Conservation (phyloP, 2,329 filamentous ascomycete species). For the Colletotrichum destructivum region DNA sequence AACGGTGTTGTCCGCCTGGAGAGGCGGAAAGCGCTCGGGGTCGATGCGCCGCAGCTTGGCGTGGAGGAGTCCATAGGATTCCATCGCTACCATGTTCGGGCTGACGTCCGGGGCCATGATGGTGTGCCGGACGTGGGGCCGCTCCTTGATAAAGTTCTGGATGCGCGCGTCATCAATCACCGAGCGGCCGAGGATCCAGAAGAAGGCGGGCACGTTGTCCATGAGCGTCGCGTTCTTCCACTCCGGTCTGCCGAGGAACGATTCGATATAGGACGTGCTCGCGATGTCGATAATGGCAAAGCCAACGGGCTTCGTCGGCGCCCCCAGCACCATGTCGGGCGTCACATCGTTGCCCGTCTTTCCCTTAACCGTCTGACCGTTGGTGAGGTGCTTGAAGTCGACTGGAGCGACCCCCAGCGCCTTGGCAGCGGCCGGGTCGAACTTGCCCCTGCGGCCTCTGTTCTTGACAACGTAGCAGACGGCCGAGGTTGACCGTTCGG, state of each 20-base stretch:
- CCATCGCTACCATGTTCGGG: constrained; percentile 81
- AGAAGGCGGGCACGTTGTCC: constrained; percentile 75
- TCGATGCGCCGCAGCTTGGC: constrained; percentile 82
- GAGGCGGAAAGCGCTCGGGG: constrained; percentile 79
- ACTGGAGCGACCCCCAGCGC: constrained; percentile 73
- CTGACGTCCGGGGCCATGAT: constrained; percentile 82
- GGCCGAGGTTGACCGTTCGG: constrained; percentile 75
- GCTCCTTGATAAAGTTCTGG: constrained; percentile 77
- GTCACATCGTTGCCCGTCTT: constrained; percentile 79
- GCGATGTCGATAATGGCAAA: constrained; percentile 88
- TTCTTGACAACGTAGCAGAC: constrained; percentile 90
- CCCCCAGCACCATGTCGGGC: constrained; percentile 87
- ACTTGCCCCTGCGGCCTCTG: constrained; percentile 84
- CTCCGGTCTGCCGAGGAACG: constrained; percentile 79
- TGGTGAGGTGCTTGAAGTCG: constrained; percentile 73
- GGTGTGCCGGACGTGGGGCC: constrained; percentile 77
- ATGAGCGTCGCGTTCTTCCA: constrained; percentile 78
- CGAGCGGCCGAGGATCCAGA: constrained; percentile 85
- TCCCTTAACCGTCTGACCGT: constrained; percentile 74
- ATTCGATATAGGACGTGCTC: constrained; percentile 76
- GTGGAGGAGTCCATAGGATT: constrained; percentile 76
- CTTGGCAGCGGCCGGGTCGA: constrained; percentile 76
- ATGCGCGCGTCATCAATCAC: constrained; percentile 76
- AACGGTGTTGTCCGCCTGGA: constrained; percentile 72
- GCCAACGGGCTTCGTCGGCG: constrained; percentile 77